These are phyloP conservation scores for Coemansia sp. DNA, from an alignment of 192 early-diverging fungal genomes.

Conservation along the genomic window DNA sequence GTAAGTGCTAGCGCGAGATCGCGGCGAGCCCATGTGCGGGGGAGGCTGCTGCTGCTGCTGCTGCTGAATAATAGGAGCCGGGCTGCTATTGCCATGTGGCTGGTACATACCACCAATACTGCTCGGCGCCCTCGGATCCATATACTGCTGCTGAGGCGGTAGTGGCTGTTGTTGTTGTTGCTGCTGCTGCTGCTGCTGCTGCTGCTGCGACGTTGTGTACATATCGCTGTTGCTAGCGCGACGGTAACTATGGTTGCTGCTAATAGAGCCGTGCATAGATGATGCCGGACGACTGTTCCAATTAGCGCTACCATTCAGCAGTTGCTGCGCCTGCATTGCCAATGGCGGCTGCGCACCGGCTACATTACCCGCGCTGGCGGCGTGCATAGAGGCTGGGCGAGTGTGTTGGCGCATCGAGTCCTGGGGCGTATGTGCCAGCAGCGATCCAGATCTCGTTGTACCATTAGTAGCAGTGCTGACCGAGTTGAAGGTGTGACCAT, in stretches of 20 bases:
- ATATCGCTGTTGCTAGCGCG: conserved; percentile 49
- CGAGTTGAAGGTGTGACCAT: conserved; percentile 17
- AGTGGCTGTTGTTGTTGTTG: conserved; percentile 12
- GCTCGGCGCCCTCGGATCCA: conserved; percentile 19
- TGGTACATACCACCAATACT: conserved; percentile 21
- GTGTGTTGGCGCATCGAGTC: conserved; percentile 22
- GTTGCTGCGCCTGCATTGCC: conserved; percentile 12
- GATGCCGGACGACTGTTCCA: conserved; percentile 41
- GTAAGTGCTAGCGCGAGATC: conserved; percentile 35
- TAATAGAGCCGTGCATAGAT: conserved; percentile 35
- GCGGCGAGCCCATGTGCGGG: conserved; percentile 35
- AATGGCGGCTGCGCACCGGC: neutral
- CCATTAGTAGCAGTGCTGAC: conserved; percentile 17
- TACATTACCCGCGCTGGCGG: neutral
- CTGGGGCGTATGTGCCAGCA: conserved; percentile 10
- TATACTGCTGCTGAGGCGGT: conserved; percentile 25
- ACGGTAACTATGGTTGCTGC: conserved; percentile 23
- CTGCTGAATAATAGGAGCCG: conserved; percentile 7
- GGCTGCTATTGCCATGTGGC: conserved; percentile 9
- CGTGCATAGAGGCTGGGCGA: conserved; percentile 35
- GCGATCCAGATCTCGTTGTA: conserved; percentile 27
- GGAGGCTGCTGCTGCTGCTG: conserved; percentile 3
- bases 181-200: conserved; percentile 20
- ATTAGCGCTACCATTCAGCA: conserved; percentile 10
- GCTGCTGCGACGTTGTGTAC: conserved; percentile 28